Evolutionary conservation across 2,329 filamentous ascomycete genomes (phyloP).

Genomic region (Botryotinia narcissicola): DNA sequence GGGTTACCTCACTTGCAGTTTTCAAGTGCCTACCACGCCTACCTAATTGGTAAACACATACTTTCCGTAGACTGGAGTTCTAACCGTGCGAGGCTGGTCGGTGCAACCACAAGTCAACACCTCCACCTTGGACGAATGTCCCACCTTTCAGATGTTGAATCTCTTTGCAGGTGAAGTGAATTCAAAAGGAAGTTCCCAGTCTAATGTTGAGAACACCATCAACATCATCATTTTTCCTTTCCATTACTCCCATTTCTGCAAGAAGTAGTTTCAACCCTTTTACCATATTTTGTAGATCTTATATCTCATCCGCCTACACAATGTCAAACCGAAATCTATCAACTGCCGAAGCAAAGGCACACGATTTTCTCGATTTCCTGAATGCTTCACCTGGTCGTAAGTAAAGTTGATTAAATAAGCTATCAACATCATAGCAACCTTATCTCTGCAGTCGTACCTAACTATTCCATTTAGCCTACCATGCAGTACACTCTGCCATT

Average conservation of each 20-base stretch:
- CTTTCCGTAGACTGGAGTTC: not conserved
- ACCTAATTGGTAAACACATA: not conserved
- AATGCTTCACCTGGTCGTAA: conserved; percentile 91
- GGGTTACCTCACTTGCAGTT: not conserved
- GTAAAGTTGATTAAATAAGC: conserved; percentile 36
- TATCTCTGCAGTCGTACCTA: conserved; percentile 52
- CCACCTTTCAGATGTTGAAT: conserved; percentile 1
- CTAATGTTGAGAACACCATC: conserved; percentile 16
- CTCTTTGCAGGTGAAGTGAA: not conserved
- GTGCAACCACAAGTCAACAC: not conserved
- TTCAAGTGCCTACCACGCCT: not conserved
- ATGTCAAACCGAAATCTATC: conserved; percentile 33
- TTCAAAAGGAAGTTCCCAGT: not conserved
- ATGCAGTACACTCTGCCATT: conserved; percentile 80
- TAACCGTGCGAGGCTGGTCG: not conserved
- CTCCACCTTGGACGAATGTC: not conserved
- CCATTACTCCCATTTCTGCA: not conserved
- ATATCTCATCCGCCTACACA: conserved; percentile 20
- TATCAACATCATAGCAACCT: conserved; percentile 25
- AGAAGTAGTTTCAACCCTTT: not conserved
- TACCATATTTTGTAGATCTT: conserved; percentile 5
- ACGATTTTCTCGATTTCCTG: conserved; percentile 86
- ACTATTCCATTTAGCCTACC: conserved; percentile 52
- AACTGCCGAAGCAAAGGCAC: conserved; percentile 38
- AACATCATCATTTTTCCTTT: conserved; percentile 1